Conservation (phyloP, 2,329 filamentous ascomycete genomes). For the Teratosphaeriaceae sp. region DNA sequence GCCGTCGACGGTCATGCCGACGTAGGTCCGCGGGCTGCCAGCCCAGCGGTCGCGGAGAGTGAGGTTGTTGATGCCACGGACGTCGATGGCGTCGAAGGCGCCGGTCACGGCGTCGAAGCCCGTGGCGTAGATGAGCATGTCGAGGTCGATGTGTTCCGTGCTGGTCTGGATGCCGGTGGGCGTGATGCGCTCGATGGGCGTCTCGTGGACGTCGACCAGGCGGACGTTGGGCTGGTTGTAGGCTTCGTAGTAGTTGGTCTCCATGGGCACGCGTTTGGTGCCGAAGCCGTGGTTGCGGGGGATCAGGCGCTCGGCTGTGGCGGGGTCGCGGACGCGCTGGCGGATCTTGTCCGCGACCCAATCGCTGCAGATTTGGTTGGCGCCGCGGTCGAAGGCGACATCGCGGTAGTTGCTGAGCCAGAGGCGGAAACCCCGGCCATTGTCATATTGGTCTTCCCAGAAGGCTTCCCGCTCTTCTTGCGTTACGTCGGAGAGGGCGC, state of each 20-base stretch:
- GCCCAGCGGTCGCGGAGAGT: constrained; percentile 30
- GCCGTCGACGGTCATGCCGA: constrained; percentile 32
- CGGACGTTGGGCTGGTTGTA: constrained; percentile 22
- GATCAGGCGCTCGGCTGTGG: constrained; percentile 45
- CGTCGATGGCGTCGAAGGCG: constrained; percentile 26
- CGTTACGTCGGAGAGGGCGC: constrained; percentile 42
- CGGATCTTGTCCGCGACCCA: constrained; percentile 41
- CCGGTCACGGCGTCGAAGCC: constrained; percentile 35
- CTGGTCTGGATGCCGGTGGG: constrained; percentile 16
- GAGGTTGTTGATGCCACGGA: constrained; percentile 23
- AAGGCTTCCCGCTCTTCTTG: constrained; percentile 37
- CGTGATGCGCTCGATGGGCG: constrained; percentile 40
- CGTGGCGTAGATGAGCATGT: constrained; percentile 35
- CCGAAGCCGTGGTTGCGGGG: constrained; percentile 41
- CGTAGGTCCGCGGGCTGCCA: constrained; percentile 28
- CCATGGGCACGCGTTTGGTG: constrained; percentile 21
- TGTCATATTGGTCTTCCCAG: constrained; percentile 34
- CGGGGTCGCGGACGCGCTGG: constrained; percentile 36
- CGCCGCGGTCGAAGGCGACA: constrained; percentile 27
- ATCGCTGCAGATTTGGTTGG: constrained; percentile 36
- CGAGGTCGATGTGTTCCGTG: constrained; percentile 17
- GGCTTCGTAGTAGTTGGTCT: constrained; percentile 18
- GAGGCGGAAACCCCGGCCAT: constrained; percentile 31
- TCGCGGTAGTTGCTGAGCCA: constrained; percentile 40
- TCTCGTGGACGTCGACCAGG: constrained; percentile 22